Evolutionary conservation across 139 green algal species (phyloP).

Genomic region (Raphidocelis subcapitata): DNA sequence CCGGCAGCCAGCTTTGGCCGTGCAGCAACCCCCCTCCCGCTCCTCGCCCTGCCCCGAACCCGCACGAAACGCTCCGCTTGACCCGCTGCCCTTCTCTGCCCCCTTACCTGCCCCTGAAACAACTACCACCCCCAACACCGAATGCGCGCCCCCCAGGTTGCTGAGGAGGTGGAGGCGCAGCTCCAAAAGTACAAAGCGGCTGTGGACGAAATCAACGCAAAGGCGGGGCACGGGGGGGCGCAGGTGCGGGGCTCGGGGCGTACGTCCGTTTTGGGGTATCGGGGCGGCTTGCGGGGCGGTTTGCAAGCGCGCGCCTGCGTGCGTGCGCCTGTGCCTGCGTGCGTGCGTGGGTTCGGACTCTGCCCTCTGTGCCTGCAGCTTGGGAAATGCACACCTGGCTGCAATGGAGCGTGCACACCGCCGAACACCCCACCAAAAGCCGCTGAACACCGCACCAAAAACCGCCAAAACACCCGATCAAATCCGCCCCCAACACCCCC

Average conservation of each 20-base stretch:
- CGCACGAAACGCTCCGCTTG: not conserved
- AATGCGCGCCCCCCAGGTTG: constrained; percentile 36
- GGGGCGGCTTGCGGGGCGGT: not conserved
- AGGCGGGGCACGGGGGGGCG: constrained; percentile 41
- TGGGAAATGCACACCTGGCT: too few relatives aligned
- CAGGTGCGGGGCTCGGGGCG: constrained; percentile 11
- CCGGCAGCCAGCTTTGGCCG: too few relatives aligned
- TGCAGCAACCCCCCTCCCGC: too few relatives aligned
- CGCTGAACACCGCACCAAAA: too few relatives aligned
- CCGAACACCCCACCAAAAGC: too few relatives aligned
- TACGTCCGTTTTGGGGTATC: not conserved
- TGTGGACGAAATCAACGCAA: constrained; percentile 91
- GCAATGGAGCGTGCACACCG: too few relatives aligned
- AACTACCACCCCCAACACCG: not conserved
- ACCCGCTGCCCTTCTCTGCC: not conserved
- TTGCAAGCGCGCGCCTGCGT: not conserved
- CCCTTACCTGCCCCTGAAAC: not conserved
- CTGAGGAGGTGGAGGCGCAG: constrained; percentile 76
- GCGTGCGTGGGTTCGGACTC: too few relatives aligned
- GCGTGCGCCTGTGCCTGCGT: too few relatives aligned
- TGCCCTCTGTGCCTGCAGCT: too few relatives aligned
- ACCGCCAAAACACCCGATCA: too few relatives aligned
- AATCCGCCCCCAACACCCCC: too few relatives aligned
- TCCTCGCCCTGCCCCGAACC: not conserved
- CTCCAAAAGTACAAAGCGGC: constrained; percentile 84